phyloP scores from a whole-genome alignment of 208 protist genomes.

The Trypanosomatidae sp. region DNA sequence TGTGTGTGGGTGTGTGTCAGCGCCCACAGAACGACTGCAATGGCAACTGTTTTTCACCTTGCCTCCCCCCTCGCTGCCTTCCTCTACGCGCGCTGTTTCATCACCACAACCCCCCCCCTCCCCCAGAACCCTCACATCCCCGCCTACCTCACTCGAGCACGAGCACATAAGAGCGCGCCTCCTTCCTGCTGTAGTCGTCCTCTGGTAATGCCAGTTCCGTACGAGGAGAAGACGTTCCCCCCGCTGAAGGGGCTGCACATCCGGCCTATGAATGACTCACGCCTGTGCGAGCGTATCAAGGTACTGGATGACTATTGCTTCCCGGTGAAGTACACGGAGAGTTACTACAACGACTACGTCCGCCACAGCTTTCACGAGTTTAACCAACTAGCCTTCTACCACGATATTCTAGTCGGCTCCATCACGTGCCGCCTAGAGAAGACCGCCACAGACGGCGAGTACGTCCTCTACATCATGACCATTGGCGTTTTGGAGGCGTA shows the following conservation, averaged over 20 bases:
- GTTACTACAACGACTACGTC: slow-evolving; percentile 84
- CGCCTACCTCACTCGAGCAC: background rate
- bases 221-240: slow-evolving; percentile 31
- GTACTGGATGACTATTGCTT: slow-evolving; percentile 82
- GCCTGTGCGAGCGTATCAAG: slow-evolving; percentile 74
- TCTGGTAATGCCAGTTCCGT: slow-evolving; percentile 11
- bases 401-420: slow-evolving; percentile 91
- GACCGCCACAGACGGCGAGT: slow-evolving; percentile 45
- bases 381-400: slow-evolving; percentile 84
- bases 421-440: slow-evolving; percentile 89
- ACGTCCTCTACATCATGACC: slow-evolving; percentile 93
- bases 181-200: background rate
- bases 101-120: background rate
- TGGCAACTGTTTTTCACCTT: background rate
- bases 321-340: slow-evolving; percentile 78
- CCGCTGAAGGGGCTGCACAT: slow-evolving; percentile 73
- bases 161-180: background rate
- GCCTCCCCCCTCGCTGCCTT: background rate
- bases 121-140: background rate
- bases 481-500: slow-evolving; percentile 92
- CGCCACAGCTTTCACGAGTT: slow-evolving; percentile 52
- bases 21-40: background rate
- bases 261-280: slow-evolving; percentile 54
- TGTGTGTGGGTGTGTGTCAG: background rate
- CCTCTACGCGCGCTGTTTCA: background rate